These are phyloP conservation scores for Aspergillus unguis DNA, from an alignment of 2,329 filamentous ascomycete species.

Conservation along the genomic window DNA sequence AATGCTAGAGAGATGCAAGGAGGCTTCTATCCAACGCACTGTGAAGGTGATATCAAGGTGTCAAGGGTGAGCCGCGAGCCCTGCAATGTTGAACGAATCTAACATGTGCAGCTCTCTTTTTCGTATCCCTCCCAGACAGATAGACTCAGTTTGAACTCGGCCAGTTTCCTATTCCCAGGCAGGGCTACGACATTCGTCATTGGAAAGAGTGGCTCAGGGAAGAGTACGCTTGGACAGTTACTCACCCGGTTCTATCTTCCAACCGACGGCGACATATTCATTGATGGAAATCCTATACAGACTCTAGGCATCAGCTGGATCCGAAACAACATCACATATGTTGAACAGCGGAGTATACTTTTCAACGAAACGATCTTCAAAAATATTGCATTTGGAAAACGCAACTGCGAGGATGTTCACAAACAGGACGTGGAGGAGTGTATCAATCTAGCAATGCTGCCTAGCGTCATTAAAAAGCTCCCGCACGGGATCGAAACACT, in stretches of 20 bases:
- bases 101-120: conserved; percentile 64
- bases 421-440: conserved; percentile 58
- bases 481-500: conserved; percentile 69
- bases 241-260: conserved; percentile 74
- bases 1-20: conserved; percentile 29
- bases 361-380: conserved; percentile 76
- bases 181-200: conserved; percentile 76
- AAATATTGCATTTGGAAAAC: conserved; percentile 73
- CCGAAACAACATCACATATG: conserved; percentile 69
- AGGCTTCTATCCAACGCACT: conserved; percentile 39
- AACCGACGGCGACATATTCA: conserved; percentile 59
- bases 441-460: conserved; percentile 65
- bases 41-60: conserved; percentile 67
- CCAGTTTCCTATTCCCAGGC: conserved; percentile 67
- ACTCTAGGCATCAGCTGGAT: conserved; percentile 68
- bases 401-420: conserved; percentile 48
- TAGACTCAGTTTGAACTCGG: conserved; percentile 57
- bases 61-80: conserved; percentile 52
- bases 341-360: conserved; percentile 77
- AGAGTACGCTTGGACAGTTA: conserved; percentile 81
- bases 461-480: conserved; percentile 63
- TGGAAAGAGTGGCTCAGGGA: conserved; percentile 84
- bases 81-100: background rate
- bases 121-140: conserved; percentile 70
- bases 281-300: conserved; percentile 65